Base-by-base conservation (phyloP, 2,329 filamentous ascomycete genomes). In the Cordyceps militaris region DNA sequence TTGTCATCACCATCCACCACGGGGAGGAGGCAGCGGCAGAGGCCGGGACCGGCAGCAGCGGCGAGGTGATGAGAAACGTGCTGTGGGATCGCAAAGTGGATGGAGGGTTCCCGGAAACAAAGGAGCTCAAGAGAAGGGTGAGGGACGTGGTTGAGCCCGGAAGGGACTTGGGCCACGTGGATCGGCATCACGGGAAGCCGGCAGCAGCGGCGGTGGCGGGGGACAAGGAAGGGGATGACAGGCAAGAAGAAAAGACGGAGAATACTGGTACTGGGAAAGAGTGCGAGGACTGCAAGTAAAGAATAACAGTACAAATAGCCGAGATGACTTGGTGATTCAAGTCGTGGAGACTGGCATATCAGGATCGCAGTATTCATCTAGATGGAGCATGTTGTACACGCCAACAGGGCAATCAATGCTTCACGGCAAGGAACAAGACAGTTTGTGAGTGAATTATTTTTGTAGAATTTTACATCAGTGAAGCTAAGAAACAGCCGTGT, bases 41-140 rank as follows among this genome's bases (percentile, higher is more conserved):
- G 48, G 53, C 24, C 14, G 26, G 3, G 26, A 1, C 47, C 6
- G 63, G 69, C 14, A 69, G 73, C 2, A 81, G 79, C 30, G 30
- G 30, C 30, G 14, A 38, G 3, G 13, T 4, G 34, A n/a, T 2
- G 11, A 16, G 13, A 6, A 21, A 19, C 30, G 67, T 87, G 3
- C 76, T 97, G 32, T 99, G 94, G 94, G 91, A 97, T 76, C 82
- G 94, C 61, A 95, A 91, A 70, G 69, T 73, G 3, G 87, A 97
- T 67, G 89, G 89, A 30, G 92, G 94, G 0, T 99, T 99, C 72
- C 94, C 93, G 60, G 91, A 97, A 74, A 91, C 89, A 2, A 96
- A 97, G 73, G 86, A 93, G 64, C 79, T 97, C 44, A 97, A 97
- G 75, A 85, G 91, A 60, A 80, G 86, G 16, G 84, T 97, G 5